Base-by-base conservation (phyloP, 805 yeast species). In the Candida corydali region DNA sequence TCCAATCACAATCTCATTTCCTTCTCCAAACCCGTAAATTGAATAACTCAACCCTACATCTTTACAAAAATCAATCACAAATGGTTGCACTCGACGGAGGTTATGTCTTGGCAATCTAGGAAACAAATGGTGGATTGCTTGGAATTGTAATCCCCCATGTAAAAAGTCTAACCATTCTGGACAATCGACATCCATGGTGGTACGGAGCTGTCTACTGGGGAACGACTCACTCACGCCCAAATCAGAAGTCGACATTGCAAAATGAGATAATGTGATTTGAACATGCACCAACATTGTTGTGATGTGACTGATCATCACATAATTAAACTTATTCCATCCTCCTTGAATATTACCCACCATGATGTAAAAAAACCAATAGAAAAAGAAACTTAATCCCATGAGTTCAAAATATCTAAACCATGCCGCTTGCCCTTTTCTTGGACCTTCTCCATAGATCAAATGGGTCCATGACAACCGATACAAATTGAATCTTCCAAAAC, bases 151-250 rank as follows among this genome's bases (percentile, higher is more conserved):
- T 0, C 96, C 96, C 7, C 96, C 96, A 52, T 87, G 96, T 52
- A 87, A 69, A 50, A 78, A 88, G 56, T 87, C 96, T 33, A 87
- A 69, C 96, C 96, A 87, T 43, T 76, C 81, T 2, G 96, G 96
- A 63, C 96, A 87, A 49, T 83, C 91, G 23, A 87, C 95, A 55
- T 87, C 96, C 96, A 87, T 88, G 3, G 96, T 87, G 1, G 96
- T 88, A 49, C 96, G 71, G 3, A 87, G 54, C 60, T 87, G 96
- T 45, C 93, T 73, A 42, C 83, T 80, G 0, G 81, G 76, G 52
- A 87, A 87, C 6, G 87, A 72, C 56, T 87, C 96, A 29, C 81
- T 73, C 7, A 77, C 73, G 1, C 96, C 96, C 12, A 87, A 63
- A 52, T 87, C 95, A 4, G 93, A 73, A 0, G 96, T 88, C 1